These are phyloP conservation scores for Penicillium pancosmium DNA, from an alignment of 495 filamentous ascomycete species.

Conservation along the genomic window DNA sequence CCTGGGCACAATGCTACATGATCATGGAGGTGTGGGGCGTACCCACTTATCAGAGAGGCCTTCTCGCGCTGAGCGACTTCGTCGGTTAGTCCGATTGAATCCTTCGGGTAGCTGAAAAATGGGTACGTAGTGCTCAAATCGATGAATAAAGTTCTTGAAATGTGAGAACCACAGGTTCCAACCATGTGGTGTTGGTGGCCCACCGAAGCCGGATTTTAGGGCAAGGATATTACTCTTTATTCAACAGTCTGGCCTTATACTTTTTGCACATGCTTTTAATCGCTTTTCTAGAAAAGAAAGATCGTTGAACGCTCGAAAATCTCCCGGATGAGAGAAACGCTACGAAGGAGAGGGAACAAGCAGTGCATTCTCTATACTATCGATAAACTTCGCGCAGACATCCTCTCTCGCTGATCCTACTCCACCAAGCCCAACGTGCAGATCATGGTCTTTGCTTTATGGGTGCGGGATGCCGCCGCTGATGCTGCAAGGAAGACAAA, in stretches of 20 bases:
- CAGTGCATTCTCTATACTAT: not conserved
- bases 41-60: not conserved
- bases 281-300: not conserved
- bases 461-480: constrained; percentile 30
- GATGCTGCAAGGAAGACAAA: constrained; percentile 38
- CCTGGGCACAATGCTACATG: not conserved
- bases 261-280: not conserved
- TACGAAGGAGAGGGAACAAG: constrained; percentile 1
- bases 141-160: no score
- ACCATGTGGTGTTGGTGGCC: no score
- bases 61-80: not conserved
- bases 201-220: not conserved
- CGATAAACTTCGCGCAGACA: not conserved
- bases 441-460: constrained; percentile 13
- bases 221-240: not conserved
- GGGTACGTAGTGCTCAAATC: not conserved
- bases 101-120: not conserved
- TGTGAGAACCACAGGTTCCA: no score
- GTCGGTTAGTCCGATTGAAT: not conserved
- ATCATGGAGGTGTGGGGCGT: not conserved
- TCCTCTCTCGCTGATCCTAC: constrained; percentile 9
- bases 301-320: not conserved
- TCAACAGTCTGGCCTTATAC: not conserved
- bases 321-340: not conserved
- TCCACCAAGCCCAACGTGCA: not conserved